Conservation (phyloP, 2,329 filamentous ascomycete species). For the Macrophomina pseudophaseolina region DNA sequence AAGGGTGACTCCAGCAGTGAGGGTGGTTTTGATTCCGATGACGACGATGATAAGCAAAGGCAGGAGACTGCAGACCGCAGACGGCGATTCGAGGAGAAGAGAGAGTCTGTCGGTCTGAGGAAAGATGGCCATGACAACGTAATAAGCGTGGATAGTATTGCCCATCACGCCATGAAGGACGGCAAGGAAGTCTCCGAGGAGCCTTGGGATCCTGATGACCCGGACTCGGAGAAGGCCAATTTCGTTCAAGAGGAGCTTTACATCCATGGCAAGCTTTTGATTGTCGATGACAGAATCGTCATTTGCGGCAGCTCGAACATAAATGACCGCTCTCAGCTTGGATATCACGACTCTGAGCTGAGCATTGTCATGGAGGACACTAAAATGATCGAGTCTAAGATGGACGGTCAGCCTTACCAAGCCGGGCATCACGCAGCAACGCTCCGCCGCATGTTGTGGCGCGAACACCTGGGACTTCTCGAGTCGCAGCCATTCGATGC, state of each 20-base stretch:
- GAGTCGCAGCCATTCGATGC: conserved; percentile 73
- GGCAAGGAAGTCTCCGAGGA: conserved; percentile 69
- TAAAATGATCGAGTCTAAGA: conserved; percentile 69
- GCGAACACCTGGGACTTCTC: conserved; percentile 86
- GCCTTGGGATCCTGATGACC: conserved; percentile 72
- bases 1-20: conserved; percentile 33
- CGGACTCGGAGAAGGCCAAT: conserved; percentile 79
- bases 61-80: conserved; percentile 53
- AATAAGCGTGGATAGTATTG: conserved; percentile 67
- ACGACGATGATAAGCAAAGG: conserved; percentile 43
- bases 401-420: conserved; percentile 78
- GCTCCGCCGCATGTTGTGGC: conserved; percentile 81
- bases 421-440: conserved; percentile 84
- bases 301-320: conserved; percentile 89
- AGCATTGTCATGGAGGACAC: conserved; percentile 89
- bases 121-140: conserved; percentile 36
- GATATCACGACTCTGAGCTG: conserved; percentile 88
- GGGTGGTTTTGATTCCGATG: conserved; percentile 29
- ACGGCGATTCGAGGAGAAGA: conserved; percentile 51
- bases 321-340: conserved; percentile 88
- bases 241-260: conserved; percentile 97
- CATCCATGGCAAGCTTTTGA: conserved; percentile 88
- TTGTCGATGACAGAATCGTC: conserved; percentile 83
- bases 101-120: conserved; percentile 46
- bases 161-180: conserved; percentile 82